Base-by-base conservation (phyloP, 1,139 yeast species). In the Yamadazyma membranifaciens region DNA sequence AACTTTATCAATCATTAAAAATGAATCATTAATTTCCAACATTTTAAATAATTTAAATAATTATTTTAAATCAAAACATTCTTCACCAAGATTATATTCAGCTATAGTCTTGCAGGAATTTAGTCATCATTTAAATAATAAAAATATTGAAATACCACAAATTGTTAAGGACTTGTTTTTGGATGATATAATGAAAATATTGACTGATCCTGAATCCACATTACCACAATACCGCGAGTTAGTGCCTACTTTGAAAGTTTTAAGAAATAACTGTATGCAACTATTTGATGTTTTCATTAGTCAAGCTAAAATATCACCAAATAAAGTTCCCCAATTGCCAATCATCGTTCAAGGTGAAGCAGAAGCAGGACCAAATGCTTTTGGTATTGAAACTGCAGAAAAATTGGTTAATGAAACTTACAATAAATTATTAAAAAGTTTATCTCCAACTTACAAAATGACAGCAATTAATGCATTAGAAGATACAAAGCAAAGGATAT, bases 281-380 rank as follows among this genome's bases (percentile, higher is more conserved):
- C 64, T 94, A 40, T 79, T 89, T 50, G 82, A 83, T 44, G 81
- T 86, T 2, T 88, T 91, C 60, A 76, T 82, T 27, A 89, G 83
- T 37, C 75, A 75, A 25, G 96, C 94, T 6, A 84, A 84, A 60
- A 62, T 89, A 13, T 71, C 94, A 2, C 78, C 82, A n/a, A 73
- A 79, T 31, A 87, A 86, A 58, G 63, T 89, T 11, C 97, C 97
- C 0, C 86, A 81, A 44, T 63, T 94, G 27, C 95, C 98, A 0
- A 82, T 88, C 5, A 82, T 91, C 13, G 96, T 91, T 4, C 94
- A 88, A 60, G 98, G 98, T 28, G 98, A 92, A 57, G 73, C 82
- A 1, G 96, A 87, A 47, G 96, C 98, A 4, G 98, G 97, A 1
- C 91, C 96, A 1, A 91, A 84, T 51, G 98, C 98, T 0, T 94